phyloP scores from a whole-genome alignment of 2,329 filamentous ascomycete genomes.

The Pyrenophora tritici-repentis region DNA sequence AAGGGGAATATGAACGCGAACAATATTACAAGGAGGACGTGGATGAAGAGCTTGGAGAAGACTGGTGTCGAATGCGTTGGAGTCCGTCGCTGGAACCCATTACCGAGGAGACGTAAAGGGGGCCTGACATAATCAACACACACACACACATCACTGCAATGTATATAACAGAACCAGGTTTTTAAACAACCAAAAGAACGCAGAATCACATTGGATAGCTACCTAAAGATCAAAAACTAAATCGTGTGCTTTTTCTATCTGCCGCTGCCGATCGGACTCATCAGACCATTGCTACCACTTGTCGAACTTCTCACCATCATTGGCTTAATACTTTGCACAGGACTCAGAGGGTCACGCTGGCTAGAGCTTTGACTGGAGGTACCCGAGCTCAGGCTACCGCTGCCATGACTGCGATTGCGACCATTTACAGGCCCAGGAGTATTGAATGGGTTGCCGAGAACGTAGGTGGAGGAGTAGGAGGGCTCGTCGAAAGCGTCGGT shows the following conservation, averaged over 20 bases:
- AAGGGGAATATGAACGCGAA: background rate
- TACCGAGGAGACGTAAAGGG: background rate
- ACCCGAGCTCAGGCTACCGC: constrained; percentile 53
- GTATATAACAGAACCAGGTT: background rate
- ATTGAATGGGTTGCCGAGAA: constrained; percentile 46
- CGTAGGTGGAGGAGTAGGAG: constrained; percentile 30
- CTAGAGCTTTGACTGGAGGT: constrained; percentile 47
- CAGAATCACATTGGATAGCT: constrained; percentile 36
- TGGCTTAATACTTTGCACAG: constrained; percentile 40
- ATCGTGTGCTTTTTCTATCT: constrained; percentile 25
- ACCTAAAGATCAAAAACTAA: constrained; percentile 25
- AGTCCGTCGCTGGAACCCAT: background rate
- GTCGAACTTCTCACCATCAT: constrained; percentile 43
- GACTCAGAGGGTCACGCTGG: constrained; percentile 47
- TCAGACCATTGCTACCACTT: constrained; percentile 34
- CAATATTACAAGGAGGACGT: background rate
- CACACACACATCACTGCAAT: background rate
- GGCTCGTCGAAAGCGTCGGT: constrained; percentile 53
- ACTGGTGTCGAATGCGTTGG: background rate
- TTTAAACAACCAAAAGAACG: constrained; percentile 23
- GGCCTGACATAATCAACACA: background rate
- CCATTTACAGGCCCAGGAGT: constrained; percentile 46
- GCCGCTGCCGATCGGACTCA: constrained; percentile 39
- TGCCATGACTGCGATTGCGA: constrained; percentile 54
- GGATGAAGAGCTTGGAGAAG: background rate